These are phyloP conservation scores for Lathyrus tuberosus DNA, from an alignment of 306 rosid species.

Conservation along the genomic window DNA sequence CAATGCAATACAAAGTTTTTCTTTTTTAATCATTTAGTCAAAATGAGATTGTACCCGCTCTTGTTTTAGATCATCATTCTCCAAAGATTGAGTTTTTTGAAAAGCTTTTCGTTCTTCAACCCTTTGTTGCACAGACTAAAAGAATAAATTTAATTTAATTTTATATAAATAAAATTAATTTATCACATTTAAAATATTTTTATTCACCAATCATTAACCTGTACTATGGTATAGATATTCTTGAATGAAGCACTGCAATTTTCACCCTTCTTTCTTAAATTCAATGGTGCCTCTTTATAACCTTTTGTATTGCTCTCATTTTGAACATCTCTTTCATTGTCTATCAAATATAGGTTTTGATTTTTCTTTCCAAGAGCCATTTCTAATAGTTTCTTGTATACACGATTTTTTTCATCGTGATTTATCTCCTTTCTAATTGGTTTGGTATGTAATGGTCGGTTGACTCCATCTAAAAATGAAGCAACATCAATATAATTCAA, in stretches of 20 bases:
- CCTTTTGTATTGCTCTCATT: conserved; percentile 18
- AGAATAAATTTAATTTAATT: conserved; percentile 22
- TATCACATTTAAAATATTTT: conserved; percentile 2
- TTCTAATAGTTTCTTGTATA: conserved; percentile 58
- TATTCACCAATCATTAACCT: conserved; percentile 46
- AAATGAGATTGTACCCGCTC: conserved; percentile 54
- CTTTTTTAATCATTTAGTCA: too few relatives aligned
- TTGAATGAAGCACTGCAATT: conserved; percentile 34
- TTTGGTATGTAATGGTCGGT: conserved; percentile 37
- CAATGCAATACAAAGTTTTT: too few relatives aligned
- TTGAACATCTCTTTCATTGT: conserved; percentile 26
- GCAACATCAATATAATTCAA: conserved; percentile 28
- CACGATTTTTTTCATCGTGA: conserved; percentile 48
- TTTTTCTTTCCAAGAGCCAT: conserved; percentile 35
- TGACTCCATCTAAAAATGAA: conserved; percentile 41
- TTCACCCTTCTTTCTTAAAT: conserved; percentile 44
- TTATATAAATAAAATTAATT: conserved; percentile 4
- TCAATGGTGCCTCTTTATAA: conserved; percentile 14
- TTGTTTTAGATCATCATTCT: conserved; percentile 51
- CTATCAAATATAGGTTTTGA: conserved; percentile 31
- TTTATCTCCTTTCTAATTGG: conserved; percentile 34
- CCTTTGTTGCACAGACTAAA: conserved; percentile 55
- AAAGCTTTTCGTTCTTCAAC: conserved; percentile 53
- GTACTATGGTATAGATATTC: conserved; percentile 31
- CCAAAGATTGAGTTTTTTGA: conserved; percentile 44